phyloP scores from a whole-genome alignment of 2,329 filamentous ascomycete genomes.

The Fusarium chuoi region DNA sequence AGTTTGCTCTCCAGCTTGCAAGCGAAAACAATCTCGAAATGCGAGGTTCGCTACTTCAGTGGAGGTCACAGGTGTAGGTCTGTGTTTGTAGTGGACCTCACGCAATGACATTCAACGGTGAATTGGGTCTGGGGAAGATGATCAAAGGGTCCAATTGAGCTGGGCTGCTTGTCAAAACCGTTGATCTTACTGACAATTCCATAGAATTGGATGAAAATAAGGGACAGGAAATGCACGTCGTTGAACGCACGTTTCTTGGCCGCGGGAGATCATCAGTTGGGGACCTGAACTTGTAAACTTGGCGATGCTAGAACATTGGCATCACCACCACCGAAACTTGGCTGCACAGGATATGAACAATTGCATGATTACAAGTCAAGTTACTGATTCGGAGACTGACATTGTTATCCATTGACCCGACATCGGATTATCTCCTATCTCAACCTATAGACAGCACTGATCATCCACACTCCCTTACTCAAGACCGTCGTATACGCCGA shows the following conservation, averaged over 20 bases:
- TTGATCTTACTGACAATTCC: background rate
- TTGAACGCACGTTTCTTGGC: constrained; percentile 20
- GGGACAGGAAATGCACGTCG: constrained; percentile 1
- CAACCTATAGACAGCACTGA: background rate
- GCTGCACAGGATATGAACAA: background rate
- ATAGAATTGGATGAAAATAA: background rate
- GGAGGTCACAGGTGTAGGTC: background rate
- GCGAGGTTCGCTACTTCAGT: background rate
- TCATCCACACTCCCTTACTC: background rate
- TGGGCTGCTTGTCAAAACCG: background rate
- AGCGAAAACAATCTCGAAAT: background rate
- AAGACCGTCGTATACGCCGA: background rate
- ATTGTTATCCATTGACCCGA: background rate
- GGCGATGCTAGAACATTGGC: constrained; percentile 18
- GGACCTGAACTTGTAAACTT: constrained; percentile 11
- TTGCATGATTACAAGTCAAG: background rate
- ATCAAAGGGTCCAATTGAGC: background rate
- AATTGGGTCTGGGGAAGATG: background rate
- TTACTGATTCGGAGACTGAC: background rate
- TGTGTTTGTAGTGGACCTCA: background rate
- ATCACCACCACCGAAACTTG: background rate
- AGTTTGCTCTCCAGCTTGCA: constrained; percentile 6
- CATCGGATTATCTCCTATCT: constrained; percentile 8
- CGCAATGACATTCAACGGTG: background rate
- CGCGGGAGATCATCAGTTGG: constrained; percentile 25